Evolutionary conservation across 768 basidiomycete species (phyloP).

Genomic region (Phlebiopsis gigantea): DNA sequence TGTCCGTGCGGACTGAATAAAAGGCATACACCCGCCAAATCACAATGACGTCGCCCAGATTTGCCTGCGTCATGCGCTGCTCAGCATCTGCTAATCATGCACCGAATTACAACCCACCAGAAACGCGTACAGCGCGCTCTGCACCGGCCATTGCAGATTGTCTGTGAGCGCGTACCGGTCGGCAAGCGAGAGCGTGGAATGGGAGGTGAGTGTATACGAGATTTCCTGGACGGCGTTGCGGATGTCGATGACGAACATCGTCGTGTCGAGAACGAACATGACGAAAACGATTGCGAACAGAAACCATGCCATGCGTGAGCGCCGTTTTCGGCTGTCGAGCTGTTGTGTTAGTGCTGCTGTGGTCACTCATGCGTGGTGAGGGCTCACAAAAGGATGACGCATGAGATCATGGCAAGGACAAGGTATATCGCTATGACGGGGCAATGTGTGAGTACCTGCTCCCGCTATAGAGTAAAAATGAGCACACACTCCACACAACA

Average conservation of each 20-base stretch:
- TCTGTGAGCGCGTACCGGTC: conserved; percentile 1
- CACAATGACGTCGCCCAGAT: conserved; percentile 22
- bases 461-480: background rate
- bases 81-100: background rate
- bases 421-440: background rate
- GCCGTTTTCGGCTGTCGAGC: background rate
- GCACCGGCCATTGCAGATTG: conserved; percentile 7
- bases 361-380: background rate
- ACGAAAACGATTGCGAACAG: background rate
- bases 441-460: background rate
- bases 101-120: conserved; percentile 8
- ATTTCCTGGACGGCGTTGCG: conserved; percentile 15
- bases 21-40: conserved; percentile 19
- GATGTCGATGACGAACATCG: conserved; percentile 19
- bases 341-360: background rate
- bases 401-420: background rate
- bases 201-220: conserved; percentile 3
- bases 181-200: conserved; percentile 2
- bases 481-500: background rate
- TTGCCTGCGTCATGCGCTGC: conserved; percentile 8
- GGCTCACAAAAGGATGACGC: background rate
- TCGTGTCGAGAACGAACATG: conserved; percentile 10
- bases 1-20: conserved; percentile 5
- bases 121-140: conserved; percentile 16
- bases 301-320: background rate